Conservation (phyloP, 208 protist species). For the Endotrypanum monterogeii region DNA sequence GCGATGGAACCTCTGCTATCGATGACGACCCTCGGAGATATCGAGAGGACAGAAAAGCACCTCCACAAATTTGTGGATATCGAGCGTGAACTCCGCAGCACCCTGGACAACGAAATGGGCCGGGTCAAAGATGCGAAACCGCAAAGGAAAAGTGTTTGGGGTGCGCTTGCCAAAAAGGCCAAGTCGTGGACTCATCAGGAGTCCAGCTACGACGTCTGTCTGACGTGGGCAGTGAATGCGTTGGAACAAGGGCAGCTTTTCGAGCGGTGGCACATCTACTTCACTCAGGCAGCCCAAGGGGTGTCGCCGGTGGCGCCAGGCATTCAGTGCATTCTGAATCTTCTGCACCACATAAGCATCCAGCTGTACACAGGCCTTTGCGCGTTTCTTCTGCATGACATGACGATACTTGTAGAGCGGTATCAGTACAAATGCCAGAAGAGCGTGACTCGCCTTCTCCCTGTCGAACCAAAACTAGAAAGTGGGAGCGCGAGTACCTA, state of each 20-base stretch:
- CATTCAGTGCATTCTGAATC: slow-evolving; percentile 40
- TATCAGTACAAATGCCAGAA: slow-evolving; percentile 70
- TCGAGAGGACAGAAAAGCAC: slow-evolving; percentile 36
- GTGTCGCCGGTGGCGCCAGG: slow-evolving; percentile 27
- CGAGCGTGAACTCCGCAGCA: slow-evolving; percentile 43
- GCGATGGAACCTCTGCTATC: slow-evolving; percentile 62
- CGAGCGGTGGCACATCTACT: slow-evolving; percentile 74
- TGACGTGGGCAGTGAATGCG: slow-evolving; percentile 65
- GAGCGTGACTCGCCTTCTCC: slow-evolving; percentile 57
- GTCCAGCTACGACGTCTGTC: slow-evolving; percentile 51
- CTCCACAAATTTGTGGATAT: slow-evolving; percentile 52
- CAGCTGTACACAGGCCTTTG: slow-evolving; percentile 68
- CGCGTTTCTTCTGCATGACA: slow-evolving; percentile 76
- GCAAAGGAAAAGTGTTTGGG: slow-evolving; percentile 53
- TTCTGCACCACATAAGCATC: slow-evolving; percentile 49
- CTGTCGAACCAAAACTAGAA: slow-evolving; percentile 64
- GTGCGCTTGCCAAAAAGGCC: slow-evolving; percentile 50
- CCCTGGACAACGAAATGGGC: slow-evolving; percentile 58
- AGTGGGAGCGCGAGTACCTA: slow-evolving; percentile 17
- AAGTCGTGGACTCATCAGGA: slow-evolving; percentile 74
- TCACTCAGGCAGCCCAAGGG: slow-evolving; percentile 38
- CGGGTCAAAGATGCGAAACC: slow-evolving; percentile 39
- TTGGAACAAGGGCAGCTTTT: slow-evolving; percentile 77
- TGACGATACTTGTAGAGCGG: slow-evolving; percentile 66
- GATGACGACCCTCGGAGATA: slow-evolving; percentile 58